Evolutionary conservation across 768 basidiomycete genomes (phyloP), one percentile per base, ranked within the genome.

Genomic region (Pisolithus tinctorius): DNA sequence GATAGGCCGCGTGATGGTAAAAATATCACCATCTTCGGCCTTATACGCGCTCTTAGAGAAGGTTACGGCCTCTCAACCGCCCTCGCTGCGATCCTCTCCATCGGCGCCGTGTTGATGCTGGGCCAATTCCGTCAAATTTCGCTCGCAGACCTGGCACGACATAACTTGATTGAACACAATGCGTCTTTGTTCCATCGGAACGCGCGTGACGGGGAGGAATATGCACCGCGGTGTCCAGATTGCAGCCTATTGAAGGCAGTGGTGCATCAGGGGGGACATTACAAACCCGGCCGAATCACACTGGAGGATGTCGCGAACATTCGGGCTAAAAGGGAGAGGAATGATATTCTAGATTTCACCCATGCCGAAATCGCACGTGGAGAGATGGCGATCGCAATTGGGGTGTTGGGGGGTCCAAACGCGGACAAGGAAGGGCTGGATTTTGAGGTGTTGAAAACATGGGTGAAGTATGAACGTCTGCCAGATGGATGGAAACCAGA

Each of bases 361-460:
- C 80, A 81, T 53, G 73, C 75, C 2, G 81, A 83, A 65, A 76
- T 85, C 49, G 84, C 83, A 2, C 74, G 82, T 3, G 84, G 82
- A 16, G 84, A 86, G 65, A 81, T 85, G 73, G 80, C 77, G 0
- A 77, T 85, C 47, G 77, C 83, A 7, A 67, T 84, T 14, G 81
- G 80, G 1, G 70, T 85, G 6, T 38, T 67, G 2, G 66, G 68
- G 11, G 67, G 66, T 6, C 67, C 62, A n/a, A 67, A 67, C 8
- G 67, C 66, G 4, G 59, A 49, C 2, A 72, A 69, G 31, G 60
- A 68, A 0, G 80, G 80, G 0, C 60, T 78, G 5, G 74, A 75
- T 0, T 59, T 75, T 34, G 71, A 76, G 31, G 73, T 74, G 63
- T 58, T 83, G 25, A 62, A 70, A 16, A 59, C 63, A 4, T 85